Evolutionary conservation across 441 rosid species (phyloP).

Genomic region (Capsella rubella): DNA sequence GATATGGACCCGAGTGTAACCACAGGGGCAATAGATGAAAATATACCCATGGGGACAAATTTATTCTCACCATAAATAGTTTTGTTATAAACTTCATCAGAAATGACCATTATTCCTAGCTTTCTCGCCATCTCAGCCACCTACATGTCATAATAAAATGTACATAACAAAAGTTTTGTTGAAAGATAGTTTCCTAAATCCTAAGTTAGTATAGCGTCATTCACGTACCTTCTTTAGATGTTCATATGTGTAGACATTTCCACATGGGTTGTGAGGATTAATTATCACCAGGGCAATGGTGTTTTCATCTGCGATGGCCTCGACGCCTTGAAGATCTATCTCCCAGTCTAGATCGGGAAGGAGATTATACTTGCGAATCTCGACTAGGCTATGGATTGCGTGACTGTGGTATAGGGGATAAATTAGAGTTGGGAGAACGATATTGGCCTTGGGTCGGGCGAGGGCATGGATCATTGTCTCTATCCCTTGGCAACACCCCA

Average conservation of each 20-base stretch:
- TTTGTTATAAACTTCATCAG: slow-evolving; percentile 70
- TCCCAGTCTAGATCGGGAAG: slow-evolving; percentile 65
- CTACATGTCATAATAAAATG: slow-evolving; percentile 36
- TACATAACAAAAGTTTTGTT: background rate
- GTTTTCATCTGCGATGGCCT: slow-evolving; percentile 55
- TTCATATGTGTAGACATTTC: slow-evolving; percentile 53
- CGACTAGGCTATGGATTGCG: slow-evolving; percentile 47
- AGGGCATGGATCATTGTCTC: slow-evolving; percentile 51
- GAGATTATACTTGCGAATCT: slow-evolving; percentile 64
- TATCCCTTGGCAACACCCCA: slow-evolving; percentile 62
- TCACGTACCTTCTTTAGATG: slow-evolving; percentile 57
- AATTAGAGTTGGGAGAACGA: slow-evolving; percentile 58
- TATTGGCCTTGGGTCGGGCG: slow-evolving; percentile 55
- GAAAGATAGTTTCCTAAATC: background rate
- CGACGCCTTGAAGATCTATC: slow-evolving; percentile 59
- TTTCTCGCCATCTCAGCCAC: slow-evolving; percentile 62
- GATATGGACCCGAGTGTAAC: slow-evolving; percentile 68
- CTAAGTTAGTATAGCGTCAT: background rate
- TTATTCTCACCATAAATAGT: slow-evolving; percentile 55
- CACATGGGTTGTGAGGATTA: slow-evolving; percentile 71
- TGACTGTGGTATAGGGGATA: slow-evolving; percentile 56
- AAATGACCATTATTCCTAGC: slow-evolving; percentile 67
- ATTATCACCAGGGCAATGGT: slow-evolving; percentile 56
- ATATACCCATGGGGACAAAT: slow-evolving; percentile 65
- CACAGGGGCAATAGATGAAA: slow-evolving; percentile 62